Evolutionary conservation across 148 eudicot genomes (phyloP).

Genomic region (Silene latifolia): DNA sequence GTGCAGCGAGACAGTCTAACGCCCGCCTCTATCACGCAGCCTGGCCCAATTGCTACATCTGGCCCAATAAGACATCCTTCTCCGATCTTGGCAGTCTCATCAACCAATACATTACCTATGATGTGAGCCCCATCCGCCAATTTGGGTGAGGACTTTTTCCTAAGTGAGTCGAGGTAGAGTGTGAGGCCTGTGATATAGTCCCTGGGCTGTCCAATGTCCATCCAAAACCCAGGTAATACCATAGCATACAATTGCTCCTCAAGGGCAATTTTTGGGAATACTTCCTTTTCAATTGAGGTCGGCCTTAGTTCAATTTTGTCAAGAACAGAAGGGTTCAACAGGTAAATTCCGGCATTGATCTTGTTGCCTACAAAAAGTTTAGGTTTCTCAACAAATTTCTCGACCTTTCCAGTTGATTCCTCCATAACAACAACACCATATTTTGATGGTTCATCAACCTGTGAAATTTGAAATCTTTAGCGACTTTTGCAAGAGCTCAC

Average conservation of each 20-base stretch:
- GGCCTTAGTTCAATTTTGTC: constrained; percentile 71
- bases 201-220: constrained; percentile 96
- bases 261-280: constrained; percentile 74
- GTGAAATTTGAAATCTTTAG: constrained; percentile 10
- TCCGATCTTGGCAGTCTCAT: constrained; percentile 73
- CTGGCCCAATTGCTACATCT: constrained; percentile 92
- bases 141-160: constrained; percentile 52
- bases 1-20: constrained; percentile 91
- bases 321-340: constrained; percentile 76
- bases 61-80: constrained; percentile 96
- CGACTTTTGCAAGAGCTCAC: background rate
- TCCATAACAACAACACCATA: constrained; percentile 93
- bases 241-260: constrained; percentile 65
- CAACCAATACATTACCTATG: constrained; percentile 74
- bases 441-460: constrained; percentile 98
- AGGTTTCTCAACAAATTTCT: constrained; percentile 85
- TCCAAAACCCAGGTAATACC: constrained; percentile 95
- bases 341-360: constrained; percentile 94
- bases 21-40: constrained; percentile 88
- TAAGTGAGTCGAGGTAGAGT: constrained; percentile 78
- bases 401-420: constrained; percentile 79
- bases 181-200: constrained; percentile 90
- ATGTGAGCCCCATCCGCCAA: constrained; percentile 61
- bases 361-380: constrained; percentile 91
- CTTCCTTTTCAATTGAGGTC: constrained; percentile 89